Base-by-base conservation (phyloP, 495 filamentous ascomycete species). In the Neurospora tetraspora region DNA sequence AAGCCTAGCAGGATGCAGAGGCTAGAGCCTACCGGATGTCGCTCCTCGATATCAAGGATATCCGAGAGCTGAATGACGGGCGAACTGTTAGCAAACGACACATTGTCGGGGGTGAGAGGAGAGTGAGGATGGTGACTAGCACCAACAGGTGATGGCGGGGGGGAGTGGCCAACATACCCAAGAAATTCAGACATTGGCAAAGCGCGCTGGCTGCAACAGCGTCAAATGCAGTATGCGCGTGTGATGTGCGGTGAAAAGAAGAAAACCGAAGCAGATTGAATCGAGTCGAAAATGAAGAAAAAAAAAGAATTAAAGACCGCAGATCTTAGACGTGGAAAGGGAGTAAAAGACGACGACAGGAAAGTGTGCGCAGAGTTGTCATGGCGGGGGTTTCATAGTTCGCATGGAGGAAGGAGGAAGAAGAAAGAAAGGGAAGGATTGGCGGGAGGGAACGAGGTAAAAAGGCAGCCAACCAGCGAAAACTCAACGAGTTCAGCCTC, bases 21-120 rank as follows among this genome's bases (percentile, higher is more conserved):
- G 72, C 70, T 72, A 74, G 36, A 73, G 71, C 90, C 74, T 84
- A 96, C 92, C 94, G 92, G 83, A 99, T 98, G 82, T 98, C 94
- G 81, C 94, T 96, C 83, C 93, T 96, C 23, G 96, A 98, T 82
- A 99, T 94, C 82, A 99, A 86, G 39, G 91, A 93, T 82, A 95
- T 95, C 70, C 90, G 87, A 71, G 92, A 86, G 76, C 92, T 94
- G 77, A 69, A 74, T 34, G 40, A 42, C 53, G 39, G 11, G 61
- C 4, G 71, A 36, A 11, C 8, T 2, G 74, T 83, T 73, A 83
- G 82, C 69, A 74, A 70, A 61, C 70, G 42, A 11, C 12, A 27
- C 53, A 65, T 65, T 18, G 20, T 31, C 14, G 53, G 14, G 12
- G n/a, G 27, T 31, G 31, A 70, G 70, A 61, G 43, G 53, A 36